Evolutionary conservation across 1,284 basidiomycete species (phyloP).

Genomic region (Cutaneotrichosporon cutaneum): DNA sequence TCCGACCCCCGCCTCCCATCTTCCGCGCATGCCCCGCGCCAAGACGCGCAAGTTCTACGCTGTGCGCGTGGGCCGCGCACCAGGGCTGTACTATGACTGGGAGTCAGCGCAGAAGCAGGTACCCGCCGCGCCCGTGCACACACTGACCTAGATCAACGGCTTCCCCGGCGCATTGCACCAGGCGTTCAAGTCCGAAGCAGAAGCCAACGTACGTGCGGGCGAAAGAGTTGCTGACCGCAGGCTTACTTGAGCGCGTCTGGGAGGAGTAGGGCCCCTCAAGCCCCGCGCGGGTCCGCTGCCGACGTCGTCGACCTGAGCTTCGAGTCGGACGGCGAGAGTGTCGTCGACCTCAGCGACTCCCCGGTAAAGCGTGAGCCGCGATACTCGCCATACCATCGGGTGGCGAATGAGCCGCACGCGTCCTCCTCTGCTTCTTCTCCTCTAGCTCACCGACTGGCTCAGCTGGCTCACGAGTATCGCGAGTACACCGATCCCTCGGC

Average conservation of each 20-base stretch:
- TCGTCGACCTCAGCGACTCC: not conserved
- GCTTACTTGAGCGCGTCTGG: not conserved
- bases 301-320: not conserved
- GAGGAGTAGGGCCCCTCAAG: too few relatives aligned
- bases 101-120: slow-evolving; percentile 7
- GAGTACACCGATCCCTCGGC: not conserved
- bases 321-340: slow-evolving; percentile 1
- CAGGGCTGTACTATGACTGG: slow-evolving; percentile 12
- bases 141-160: slow-evolving; percentile 12
- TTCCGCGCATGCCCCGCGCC: not conserved
- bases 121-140: not conserved
- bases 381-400: not conserved
- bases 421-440: not conserved
- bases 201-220: slow-evolving; percentile 6
- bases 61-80: slow-evolving; percentile 6
- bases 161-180: slow-evolving; percentile 7
- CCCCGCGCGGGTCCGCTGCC: not conserved
- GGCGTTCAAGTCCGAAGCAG: not conserved
- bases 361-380: not conserved
- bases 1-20: not conserved
- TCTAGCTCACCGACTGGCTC: not conserved
- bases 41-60: slow-evolving; percentile 8
- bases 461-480: not conserved
- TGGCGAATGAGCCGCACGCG: not conserved
- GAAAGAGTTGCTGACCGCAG: not conserved